These are phyloP conservation scores for Chlorella sp. DNA, from an alignment of 139 green algal genomes.

Conservation along the genomic window DNA sequence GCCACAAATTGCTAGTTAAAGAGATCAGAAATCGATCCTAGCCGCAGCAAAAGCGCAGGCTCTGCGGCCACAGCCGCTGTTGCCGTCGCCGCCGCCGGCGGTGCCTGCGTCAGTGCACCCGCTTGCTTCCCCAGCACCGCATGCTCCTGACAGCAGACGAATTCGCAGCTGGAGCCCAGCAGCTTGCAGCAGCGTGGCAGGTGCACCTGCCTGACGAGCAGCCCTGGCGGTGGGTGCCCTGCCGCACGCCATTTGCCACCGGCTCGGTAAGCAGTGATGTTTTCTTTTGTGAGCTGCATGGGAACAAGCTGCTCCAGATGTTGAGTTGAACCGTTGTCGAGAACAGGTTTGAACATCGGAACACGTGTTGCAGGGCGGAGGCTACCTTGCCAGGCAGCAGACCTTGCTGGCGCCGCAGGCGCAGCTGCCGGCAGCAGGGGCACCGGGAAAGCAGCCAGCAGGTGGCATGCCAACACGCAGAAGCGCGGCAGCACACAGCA, in stretches of 20 bases:
- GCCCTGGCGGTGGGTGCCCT: conserved; percentile 15
- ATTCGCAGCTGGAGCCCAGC: not conserved
- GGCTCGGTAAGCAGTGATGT: not conserved
- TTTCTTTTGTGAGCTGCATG: too few relatives aligned
- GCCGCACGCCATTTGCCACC: not conserved
- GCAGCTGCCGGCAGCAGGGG: not conserved
- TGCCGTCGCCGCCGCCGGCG: not conserved
- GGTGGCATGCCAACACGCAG: not conserved
- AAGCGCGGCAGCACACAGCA: not conserved
- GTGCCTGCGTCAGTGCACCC: not conserved
- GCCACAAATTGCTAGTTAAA: too few relatives aligned
- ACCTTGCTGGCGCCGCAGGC: not conserved
- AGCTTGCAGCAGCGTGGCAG: conserved; percentile 1
- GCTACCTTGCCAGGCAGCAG: not conserved
- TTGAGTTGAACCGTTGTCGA: too few relatives aligned
- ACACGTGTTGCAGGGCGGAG: not conserved
- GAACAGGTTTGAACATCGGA: too few relatives aligned
- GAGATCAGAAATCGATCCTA: too few relatives aligned
- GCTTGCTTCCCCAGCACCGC: too few relatives aligned
- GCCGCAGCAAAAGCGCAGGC: too few relatives aligned
- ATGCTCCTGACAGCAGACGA: conserved; percentile 5
- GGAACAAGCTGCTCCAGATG: too few relatives aligned
- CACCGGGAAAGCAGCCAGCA: not conserved
- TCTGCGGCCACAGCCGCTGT: not conserved
- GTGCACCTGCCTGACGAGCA: not conserved